These are phyloP conservation scores for Amauroascus verrucosus DNA, from an alignment of 2,329 filamentous ascomycete species.

Conservation along the genomic window DNA sequence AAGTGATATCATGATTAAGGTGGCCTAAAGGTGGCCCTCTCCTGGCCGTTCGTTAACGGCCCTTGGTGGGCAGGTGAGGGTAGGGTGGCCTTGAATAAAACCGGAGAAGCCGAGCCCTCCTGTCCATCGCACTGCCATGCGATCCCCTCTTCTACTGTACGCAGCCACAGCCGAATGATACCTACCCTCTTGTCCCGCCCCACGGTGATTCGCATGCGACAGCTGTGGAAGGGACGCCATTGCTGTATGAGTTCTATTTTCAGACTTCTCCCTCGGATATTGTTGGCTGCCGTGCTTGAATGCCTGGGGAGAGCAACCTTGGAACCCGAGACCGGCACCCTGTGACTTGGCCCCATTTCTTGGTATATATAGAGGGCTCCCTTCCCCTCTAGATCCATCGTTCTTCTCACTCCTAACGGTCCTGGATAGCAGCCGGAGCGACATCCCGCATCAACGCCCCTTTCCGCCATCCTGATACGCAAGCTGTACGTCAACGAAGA, in stretches of 20 bases:
- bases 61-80: background rate
- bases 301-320: background rate
- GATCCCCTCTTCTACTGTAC: background rate
- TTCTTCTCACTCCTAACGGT: background rate
- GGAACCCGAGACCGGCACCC: background rate
- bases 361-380: background rate
- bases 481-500: no score
- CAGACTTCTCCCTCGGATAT: background rate
- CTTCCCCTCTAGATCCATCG: background rate
- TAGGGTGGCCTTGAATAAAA: background rate
- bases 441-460: background rate
- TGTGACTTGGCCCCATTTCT: background rate
- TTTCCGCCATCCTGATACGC: background rate
- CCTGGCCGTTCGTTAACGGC: background rate
- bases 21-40: background rate
- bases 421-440: background rate
- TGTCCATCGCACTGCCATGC: no score
- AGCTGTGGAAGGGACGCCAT: background rate
- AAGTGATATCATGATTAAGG: background rate
- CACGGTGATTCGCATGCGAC: background rate
- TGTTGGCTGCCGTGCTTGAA: constrained; percentile 8
- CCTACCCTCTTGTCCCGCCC: background rate
- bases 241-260: background rate
- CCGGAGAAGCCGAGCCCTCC: no score
- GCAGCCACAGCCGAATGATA: constrained; percentile 5